phyloP scores from a whole-genome alignment of 768 basidiomycete species.

The Leucocoprinus sp. region DNA sequence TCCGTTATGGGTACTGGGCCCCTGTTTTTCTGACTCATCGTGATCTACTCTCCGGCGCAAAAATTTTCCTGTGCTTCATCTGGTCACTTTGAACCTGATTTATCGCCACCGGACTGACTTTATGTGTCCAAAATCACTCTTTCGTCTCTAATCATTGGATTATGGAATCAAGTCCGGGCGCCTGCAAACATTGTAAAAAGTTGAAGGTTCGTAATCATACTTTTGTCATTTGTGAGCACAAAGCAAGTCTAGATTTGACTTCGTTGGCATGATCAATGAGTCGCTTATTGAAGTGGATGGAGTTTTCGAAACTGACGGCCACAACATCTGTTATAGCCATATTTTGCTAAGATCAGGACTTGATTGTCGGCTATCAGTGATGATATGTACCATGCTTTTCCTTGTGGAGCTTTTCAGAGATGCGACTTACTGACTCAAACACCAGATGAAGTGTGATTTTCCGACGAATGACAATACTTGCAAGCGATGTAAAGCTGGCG shows the following conservation, averaged over 20 bases:
- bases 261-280: background rate
- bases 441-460: slow-evolving; percentile 85
- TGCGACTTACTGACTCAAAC: slow-evolving; percentile 10
- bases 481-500: slow-evolving; percentile 63
- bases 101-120: background rate
- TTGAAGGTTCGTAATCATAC: slow-evolving; percentile 55
- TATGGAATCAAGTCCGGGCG: slow-evolving; percentile 50
- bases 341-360: background rate
- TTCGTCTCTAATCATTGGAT: background rate
- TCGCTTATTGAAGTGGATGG: background rate
- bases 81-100: background rate
- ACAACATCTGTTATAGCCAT: background rate
- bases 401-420: background rate
- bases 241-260: no score
- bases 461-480: slow-evolving; percentile 67
- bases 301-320: background rate
- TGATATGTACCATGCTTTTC: background rate
- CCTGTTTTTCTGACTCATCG: slow-evolving; percentile 10
- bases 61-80: slow-evolving; percentile 1
- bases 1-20: background rate
- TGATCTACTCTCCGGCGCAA: slow-evolving; percentile 11
- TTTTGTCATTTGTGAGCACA: no score
- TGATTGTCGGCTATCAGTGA: background rate
- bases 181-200: slow-evolving; percentile 81
- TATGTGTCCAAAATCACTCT: background rate